phyloP scores from a whole-genome alignment of 306 rosid species.

The Acacia crassicarpa region DNA sequence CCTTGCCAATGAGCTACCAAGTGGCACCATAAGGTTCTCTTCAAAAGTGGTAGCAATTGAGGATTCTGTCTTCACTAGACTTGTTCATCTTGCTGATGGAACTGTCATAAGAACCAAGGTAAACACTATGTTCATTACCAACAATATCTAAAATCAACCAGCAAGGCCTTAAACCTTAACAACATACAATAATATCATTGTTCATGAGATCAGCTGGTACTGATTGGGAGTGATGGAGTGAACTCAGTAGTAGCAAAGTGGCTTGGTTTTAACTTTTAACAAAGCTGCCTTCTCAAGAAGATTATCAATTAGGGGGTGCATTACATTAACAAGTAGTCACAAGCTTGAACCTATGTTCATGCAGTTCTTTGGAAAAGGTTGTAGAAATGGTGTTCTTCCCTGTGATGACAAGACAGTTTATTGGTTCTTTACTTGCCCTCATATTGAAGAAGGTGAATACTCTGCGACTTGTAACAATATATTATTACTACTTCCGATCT shows the following conservation, averaged over 20 bases:
- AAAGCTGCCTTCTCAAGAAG: constrained; percentile 48
- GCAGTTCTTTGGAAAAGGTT: constrained; percentile 58
- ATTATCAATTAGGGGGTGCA: constrained; percentile 56
- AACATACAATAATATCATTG: background rate
- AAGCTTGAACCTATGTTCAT: constrained; percentile 35
- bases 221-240: constrained; percentile 85
- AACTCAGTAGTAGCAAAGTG: constrained; percentile 75
- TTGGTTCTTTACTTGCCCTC: constrained; percentile 67
- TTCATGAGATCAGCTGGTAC: constrained; percentile 45
- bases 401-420: constrained; percentile 45
- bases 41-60: constrained; percentile 75
- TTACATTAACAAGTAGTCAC: constrained; percentile 29
- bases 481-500: no score
- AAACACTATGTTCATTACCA: background rate
- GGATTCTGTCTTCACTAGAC: constrained; percentile 55
- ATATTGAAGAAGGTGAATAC: constrained; percentile 54
- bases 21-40: constrained; percentile 61
- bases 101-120: constrained; percentile 62
- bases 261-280: constrained; percentile 69
- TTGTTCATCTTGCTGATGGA: constrained; percentile 74
- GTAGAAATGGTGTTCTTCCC: constrained; percentile 55
- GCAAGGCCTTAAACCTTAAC: background rate
- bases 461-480: background rate
- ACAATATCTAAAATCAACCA: background rate
- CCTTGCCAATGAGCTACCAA: constrained; percentile 70